Evolutionary conservation across 140 eudicot species (phyloP).

Genomic region (Cichorium intybus): DNA sequence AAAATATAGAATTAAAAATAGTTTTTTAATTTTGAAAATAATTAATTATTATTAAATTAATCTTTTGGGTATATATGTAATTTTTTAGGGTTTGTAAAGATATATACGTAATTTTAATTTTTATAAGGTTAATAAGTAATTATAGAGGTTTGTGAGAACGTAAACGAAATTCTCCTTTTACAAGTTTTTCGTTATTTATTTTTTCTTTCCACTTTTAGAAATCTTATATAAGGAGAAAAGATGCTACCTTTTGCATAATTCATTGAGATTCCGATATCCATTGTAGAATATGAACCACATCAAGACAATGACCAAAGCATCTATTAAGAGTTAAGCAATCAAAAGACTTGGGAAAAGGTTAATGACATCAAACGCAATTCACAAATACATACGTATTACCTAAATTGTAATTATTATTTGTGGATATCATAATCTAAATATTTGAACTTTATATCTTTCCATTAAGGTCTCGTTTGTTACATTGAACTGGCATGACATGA

Average conservation of each 20-base stretch:
- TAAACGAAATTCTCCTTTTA: too few relatives aligned
- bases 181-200: too few relatives aligned
- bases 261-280: constrained; percentile 36
- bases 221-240: not conserved
- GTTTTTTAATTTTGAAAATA: too few relatives aligned
- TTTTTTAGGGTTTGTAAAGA: too few relatives aligned
- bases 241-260: constrained; percentile 53
- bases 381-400: too few relatives aligned
- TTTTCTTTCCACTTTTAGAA: too few relatives aligned
- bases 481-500: not conserved
- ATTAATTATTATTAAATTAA: too few relatives aligned
- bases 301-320: constrained; percentile 60
- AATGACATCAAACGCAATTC: not conserved
- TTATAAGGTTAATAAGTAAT: too few relatives aligned
- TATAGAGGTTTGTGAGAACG: too few relatives aligned
- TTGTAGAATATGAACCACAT: constrained; percentile 67
- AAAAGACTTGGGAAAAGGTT: not conserved
- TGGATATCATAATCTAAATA: not conserved
- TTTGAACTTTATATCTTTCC: not conserved
- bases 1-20: too few relatives aligned
- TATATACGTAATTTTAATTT: too few relatives aligned
- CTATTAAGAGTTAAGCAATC: constrained; percentile 38
- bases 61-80: too few relatives aligned
- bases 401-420: not conserved
- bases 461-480: not conserved